Evolutionary conservation across 139 green algal species (phyloP).

Genomic region (Tetratostichococcus sp.): DNA sequence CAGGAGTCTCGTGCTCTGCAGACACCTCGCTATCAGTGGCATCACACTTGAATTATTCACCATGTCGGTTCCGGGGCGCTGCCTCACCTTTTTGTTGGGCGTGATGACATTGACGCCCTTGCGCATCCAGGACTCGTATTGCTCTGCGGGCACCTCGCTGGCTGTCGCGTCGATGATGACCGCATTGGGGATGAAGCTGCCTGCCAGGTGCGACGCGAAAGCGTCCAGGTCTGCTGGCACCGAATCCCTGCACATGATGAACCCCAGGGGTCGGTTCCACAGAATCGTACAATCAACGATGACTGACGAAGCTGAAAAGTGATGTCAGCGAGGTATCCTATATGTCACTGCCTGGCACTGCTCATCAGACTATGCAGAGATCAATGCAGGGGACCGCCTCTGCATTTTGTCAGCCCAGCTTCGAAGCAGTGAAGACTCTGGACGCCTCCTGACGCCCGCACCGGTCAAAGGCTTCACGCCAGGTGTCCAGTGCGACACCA

Average conservation of each 20-base stretch:
- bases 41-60: too few species aligned
- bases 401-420: too few species aligned
- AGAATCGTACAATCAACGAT: too few species aligned
- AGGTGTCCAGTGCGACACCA: conserved; percentile 74
- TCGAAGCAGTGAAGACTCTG: too few species aligned
- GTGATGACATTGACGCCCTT: conserved; percentile 88
- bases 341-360: too few species aligned
- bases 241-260: conserved; percentile 10
- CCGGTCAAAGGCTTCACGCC: conserved; percentile 61
- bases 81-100: conserved; percentile 96
- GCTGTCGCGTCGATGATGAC: conserved; percentile 95
- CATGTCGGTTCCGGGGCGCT: too few species aligned
- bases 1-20: too few species aligned
- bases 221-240: conserved; percentile 43
- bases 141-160: conserved; percentile 50
- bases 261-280: neutral
- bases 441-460: neutral
- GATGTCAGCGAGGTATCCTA: too few species aligned
- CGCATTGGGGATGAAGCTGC: conserved; percentile 84
- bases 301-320: too few species aligned
- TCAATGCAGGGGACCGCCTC: too few species aligned
- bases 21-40: too few species aligned
- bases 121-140: conserved; percentile 86
- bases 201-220: conserved; percentile 66
- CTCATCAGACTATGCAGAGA: too few species aligned